phyloP scores from a whole-genome alignment of 306 rosid species.

The Luffa acutangula region DNA sequence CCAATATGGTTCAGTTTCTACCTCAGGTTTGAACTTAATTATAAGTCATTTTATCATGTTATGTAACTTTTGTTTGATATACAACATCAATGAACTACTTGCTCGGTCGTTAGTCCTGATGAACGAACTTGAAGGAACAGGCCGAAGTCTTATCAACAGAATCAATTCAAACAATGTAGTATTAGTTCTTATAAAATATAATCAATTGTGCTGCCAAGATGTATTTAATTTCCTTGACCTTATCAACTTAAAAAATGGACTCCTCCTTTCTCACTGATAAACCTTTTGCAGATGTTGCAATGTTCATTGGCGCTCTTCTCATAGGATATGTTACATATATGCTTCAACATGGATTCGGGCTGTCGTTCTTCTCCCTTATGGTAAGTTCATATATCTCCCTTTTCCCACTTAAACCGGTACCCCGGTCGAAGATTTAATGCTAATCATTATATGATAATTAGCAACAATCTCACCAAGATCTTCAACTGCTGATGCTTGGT shows the following conservation, averaged over 20 bases:
- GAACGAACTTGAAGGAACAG: not conserved
- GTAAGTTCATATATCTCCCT: conserved; percentile 22
- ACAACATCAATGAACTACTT: not conserved
- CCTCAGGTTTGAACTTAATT: conserved; percentile 50
- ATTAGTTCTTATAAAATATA: not conserved
- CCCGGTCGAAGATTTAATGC: not conserved
- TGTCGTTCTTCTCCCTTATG: conserved; percentile 42
- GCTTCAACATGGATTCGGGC: conserved; percentile 80
- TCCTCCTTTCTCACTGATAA: not conserved
- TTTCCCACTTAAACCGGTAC: conserved; percentile 3
- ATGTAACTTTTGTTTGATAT: not conserved
- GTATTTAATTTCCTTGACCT: not conserved
- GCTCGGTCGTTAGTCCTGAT: not conserved
- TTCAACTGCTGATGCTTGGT: not conserved
- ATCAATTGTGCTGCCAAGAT: not conserved
- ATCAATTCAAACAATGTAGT: not conserved
- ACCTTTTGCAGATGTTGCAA: conserved; percentile 69
- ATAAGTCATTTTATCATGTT: not conserved
- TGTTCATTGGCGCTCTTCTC: conserved; percentile 75
- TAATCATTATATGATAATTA: not conserved
- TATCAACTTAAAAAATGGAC: not conserved
- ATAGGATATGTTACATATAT: conserved; percentile 81
- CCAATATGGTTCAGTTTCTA: conserved; percentile 61
- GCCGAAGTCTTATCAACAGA: not conserved
- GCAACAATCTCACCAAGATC: not conserved